These are phyloP conservation scores for Apiotrichum montevideense DNA, from an alignment of 1,284 basidiomycete genomes.

Conservation along the genomic window DNA sequence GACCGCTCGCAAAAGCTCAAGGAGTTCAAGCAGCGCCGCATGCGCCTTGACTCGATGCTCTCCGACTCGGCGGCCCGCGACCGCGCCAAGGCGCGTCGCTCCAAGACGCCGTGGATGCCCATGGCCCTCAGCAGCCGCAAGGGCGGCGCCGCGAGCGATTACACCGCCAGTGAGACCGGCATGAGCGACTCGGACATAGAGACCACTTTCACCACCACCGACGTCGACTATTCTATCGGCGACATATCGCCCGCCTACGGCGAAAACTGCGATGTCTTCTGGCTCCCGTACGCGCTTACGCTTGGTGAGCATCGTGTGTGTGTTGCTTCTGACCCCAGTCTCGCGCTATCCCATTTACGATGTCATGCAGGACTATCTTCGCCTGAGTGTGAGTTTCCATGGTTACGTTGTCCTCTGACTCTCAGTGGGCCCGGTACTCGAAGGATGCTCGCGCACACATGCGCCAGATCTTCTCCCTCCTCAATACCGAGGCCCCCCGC, in stretches of 20 bases:
- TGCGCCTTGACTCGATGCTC: slow-evolving; percentile 16
- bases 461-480: slow-evolving; percentile 44
- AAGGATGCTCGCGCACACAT: slow-evolving; percentile 59
- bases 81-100: slow-evolving; percentile 3
- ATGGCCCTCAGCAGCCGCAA: neutral
- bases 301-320: slow-evolving; percentile 21
- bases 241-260: slow-evolving; percentile 23
- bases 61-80: slow-evolving; percentile 10
- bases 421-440: slow-evolving; percentile 81
- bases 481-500: slow-evolving; percentile 66
- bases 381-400: slow-evolving; percentile 50
- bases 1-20: slow-evolving; percentile 56
- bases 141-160: slow-evolving; percentile 7
- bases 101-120: slow-evolving; percentile 10
- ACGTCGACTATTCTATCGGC: slow-evolving; percentile 10
- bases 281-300: slow-evolving; percentile 84
- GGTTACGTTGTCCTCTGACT: neutral
- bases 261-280: slow-evolving; percentile 72
- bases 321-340: slow-evolving; percentile 50
- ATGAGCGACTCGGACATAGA: slow-evolving; percentile 58
- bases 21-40: slow-evolving; percentile 27
- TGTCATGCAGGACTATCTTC: slow-evolving; percentile 85
- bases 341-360: slow-evolving; percentile 89
- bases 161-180: slow-evolving; percentile 64
- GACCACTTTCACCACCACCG: slow-evolving; percentile 15